Evolutionary conservation across 108 stramenopile genomes (phyloP), one percentile per base, ranked within the genome.

Genomic region (Schizochytrium sp.): DNA sequence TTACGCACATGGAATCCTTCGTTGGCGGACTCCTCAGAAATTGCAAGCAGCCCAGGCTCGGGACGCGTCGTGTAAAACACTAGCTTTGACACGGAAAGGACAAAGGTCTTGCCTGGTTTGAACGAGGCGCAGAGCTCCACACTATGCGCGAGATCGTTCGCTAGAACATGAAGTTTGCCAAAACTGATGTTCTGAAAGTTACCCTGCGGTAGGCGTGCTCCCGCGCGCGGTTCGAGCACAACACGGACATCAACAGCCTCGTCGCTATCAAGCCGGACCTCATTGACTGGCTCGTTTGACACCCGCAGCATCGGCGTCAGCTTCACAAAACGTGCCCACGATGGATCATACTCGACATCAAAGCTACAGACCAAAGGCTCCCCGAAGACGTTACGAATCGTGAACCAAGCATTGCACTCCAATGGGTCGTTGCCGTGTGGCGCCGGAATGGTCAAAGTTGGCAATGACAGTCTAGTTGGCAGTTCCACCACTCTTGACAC

Each of bases 51-150:
- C n/a, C 48, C 10, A 6, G 48, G 45, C 51, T 47, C 45, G 0
- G 0, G 76, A 18, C 12, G 76, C n/a, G 45, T 34, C 25, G 76
- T 53, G 51, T 53, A 53, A 53, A 83, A 83, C 45, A 83, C 51
- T 5, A 83, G 48, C 76, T 83, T 83, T 6, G 76, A 83, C 18
- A 28, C n/a, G 28, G 76, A 83, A 8, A 83, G 76, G 6, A 28
- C 51, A 83, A 83, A 83, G 45, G 76, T 83, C 51, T 83, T 83
- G 25, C 76, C 76, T 53, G 76, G 76, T 45, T 83, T 53, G 48
- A 83, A 53, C 6, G 48, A 53, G 19, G 48, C 76, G 8, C 25
- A 53, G 1, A 83, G 23, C n/a, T 53, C 48, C 45, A 83, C 28
- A 12, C 25, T 25, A 34, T 83, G 51, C 28, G 6, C 25, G 6